phyloP scores from a whole-genome alignment of 495 filamentous ascomycete genomes.

The Podospora appendiculata region DNA sequence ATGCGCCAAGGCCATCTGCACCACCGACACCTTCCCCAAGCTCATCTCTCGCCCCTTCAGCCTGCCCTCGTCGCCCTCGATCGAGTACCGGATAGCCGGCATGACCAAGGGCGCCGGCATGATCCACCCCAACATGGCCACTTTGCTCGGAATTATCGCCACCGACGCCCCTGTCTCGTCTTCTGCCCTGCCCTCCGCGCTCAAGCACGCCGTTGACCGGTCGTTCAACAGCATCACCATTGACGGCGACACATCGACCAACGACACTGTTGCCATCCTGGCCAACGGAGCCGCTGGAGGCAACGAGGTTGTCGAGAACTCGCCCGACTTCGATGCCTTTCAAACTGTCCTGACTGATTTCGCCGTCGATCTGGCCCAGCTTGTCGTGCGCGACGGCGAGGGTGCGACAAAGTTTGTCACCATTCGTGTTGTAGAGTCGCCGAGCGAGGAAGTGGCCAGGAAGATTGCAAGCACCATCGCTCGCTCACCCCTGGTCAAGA shows the following conservation, averaged over 20 bases:
- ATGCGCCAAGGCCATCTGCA: constrained; percentile 90
- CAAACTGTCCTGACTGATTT: constrained; percentile 64
- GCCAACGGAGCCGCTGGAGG: constrained; percentile 93
- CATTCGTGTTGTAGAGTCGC: constrained; percentile 69
- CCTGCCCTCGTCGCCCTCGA: constrained; percentile 70
- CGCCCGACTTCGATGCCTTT: constrained; percentile 59
- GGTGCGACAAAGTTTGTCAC: constrained; percentile 98
- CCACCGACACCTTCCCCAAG: constrained; percentile 98
- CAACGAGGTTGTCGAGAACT: constrained; percentile 46
- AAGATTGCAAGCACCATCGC: constrained; percentile 82
- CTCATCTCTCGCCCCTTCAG: constrained; percentile 77
- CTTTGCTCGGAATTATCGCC: constrained; percentile 84
- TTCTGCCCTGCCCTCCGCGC: constrained; percentile 55
- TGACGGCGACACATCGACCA: constrained; percentile 93
- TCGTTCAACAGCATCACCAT: constrained; percentile 97
- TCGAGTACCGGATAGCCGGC: constrained; percentile 76
- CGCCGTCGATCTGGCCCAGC: constrained; percentile 75
- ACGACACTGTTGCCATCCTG: constrained; percentile 90
- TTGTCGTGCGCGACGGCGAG: constrained; percentile 93
- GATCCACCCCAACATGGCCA: constrained; percentile 99
- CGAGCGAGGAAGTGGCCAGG: constrained; percentile 56
- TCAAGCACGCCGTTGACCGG: constrained; percentile 67
- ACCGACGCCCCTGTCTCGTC: constrained; percentile 83
- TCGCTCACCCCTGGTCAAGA: constrained; percentile 92
- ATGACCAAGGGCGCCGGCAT: constrained; percentile 99